Evolutionary conservation across 805 yeast genomes (phyloP), one percentile per base, ranked within the genome.

Genomic region (Kodamaea jinghongensis): DNA sequence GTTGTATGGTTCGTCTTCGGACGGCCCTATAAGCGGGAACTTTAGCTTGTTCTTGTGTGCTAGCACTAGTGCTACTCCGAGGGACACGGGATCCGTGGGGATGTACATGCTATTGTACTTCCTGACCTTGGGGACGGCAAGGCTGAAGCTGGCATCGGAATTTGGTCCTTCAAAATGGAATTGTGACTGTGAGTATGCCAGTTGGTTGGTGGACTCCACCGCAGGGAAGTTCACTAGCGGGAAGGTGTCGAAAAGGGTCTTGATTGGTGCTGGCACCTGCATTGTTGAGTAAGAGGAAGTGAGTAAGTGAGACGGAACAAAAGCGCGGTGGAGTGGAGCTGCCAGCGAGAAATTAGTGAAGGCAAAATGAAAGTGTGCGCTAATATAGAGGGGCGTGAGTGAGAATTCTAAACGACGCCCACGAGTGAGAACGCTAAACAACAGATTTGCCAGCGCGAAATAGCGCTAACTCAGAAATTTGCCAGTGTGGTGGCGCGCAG

Each of bases 41-140:
- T 58, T 60, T 29, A 75, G 52, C 1, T 50, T 44, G 42, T 75
- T 72, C 45, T 73, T 75, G 28, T 62, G 45, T 27, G 78, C 70
- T 26, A 81, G 53, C 0, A 74, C 51, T 16, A 81, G 56, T 34
- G 76, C 65, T 9, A 71, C 61, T 13, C 66, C 63, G 7, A 79
- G 55, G 35, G 85, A 75, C 10, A 72, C 52, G 0, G 88, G 88
- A 48, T 83, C 89, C 0, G 76, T 66, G 1, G 86, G 79, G 1
- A 76, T 49, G 12, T 58, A 50, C 26, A 58, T 56, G 10, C 60
- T 62, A 2, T 55, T 42, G 8, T 45, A 6, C 6, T 60, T 54
- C 14, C 49, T 33, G 2, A 75, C 63, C 48, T 73, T 74, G 51
- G 76, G 79, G 1, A 78, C 80, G 1, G 80, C 84, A 14, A 82